These are phyloP conservation scores for Globisporangium perplexum DNA, from an alignment of 352 stramenopile genomes.

Conservation along the genomic window DNA sequence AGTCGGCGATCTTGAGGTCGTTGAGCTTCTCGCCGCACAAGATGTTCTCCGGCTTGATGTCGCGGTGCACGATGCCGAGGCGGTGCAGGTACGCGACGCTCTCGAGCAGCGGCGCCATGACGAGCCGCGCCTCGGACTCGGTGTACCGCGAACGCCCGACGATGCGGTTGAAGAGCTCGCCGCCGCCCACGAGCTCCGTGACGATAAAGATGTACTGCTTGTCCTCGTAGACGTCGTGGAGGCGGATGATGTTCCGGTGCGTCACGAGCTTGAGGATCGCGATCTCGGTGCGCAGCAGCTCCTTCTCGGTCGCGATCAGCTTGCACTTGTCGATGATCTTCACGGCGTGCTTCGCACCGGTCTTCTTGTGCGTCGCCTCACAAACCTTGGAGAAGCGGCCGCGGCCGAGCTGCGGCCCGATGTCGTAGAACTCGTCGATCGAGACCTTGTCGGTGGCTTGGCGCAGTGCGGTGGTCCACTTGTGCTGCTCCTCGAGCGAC, in stretches of 20 bases:
- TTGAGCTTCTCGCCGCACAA: conserved; percentile 83
- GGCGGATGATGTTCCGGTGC: conserved; percentile 83
- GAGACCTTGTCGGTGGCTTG: conserved; percentile 82
- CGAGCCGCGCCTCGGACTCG: conserved; percentile 81
- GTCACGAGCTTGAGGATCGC: conserved; percentile 92
- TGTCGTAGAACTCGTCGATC: conserved; percentile 89
- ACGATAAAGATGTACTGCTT: conserved; percentile 96
- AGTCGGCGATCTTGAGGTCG: conserved; percentile 91
- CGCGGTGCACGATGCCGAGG: conserved; percentile 88
- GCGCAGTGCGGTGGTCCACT: conserved; percentile 75
- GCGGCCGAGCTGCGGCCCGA: conserved; percentile 82
- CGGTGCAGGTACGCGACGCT: conserved; percentile 89
- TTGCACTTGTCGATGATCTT: conserved; percentile 94
- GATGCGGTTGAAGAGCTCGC: conserved; percentile 97
- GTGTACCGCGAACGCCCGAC: conserved; percentile 83
- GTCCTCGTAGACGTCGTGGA: conserved; percentile 91
- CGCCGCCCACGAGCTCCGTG: conserved; percentile 95
- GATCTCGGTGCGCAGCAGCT: conserved; percentile 91
- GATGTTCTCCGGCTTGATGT: conserved; percentile 88
- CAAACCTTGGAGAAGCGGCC: conserved; percentile 89
- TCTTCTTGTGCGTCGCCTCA: conserved; percentile 61
- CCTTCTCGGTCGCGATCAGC: conserved; percentile 81
- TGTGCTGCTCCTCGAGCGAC: conserved; percentile 63
- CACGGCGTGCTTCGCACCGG: conserved; percentile 72
- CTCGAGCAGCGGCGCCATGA: conserved; percentile 87